Conservation (phyloP, 2,329 filamentous ascomycete species). For the Fusarium domesticum region DNA sequence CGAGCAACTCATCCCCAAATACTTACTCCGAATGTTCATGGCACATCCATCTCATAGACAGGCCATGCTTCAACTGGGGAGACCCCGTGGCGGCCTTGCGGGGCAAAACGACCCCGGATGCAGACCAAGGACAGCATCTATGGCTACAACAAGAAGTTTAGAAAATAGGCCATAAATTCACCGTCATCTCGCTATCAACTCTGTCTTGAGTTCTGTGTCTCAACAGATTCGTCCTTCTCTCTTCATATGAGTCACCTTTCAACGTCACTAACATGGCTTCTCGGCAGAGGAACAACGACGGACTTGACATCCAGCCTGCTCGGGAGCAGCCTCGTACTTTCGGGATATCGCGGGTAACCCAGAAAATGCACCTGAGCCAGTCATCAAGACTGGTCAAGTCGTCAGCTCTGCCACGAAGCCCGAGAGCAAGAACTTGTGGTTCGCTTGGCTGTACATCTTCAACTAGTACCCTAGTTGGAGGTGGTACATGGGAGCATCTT, state of each 20-base stretch:
- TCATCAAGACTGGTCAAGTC: conserved; percentile 21
- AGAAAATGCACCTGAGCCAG: background rate
- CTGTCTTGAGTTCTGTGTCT: too few relatives aligned
- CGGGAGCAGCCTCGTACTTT: background rate
- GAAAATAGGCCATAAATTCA: background rate
- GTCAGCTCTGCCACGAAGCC: conserved; percentile 26
- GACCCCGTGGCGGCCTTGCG: background rate
- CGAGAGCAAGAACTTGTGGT: conserved; percentile 17
- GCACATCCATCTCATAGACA: background rate
- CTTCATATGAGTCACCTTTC: background rate
- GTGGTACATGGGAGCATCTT: too few relatives aligned
- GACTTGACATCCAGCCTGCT: conserved; percentile 3
- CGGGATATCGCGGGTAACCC: background rate
- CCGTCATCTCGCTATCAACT: background rate
- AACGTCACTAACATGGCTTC: background rate
- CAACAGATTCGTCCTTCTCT: too few relatives aligned
- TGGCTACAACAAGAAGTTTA: background rate
- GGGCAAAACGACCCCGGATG: background rate
- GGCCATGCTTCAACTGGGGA: background rate
- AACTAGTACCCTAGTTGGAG: conserved; percentile 36
- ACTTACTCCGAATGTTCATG: background rate
- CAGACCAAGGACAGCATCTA: background rate
- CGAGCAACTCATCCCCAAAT: too few relatives aligned
- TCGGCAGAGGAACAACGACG: conserved; percentile 1
- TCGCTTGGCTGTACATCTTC: conserved; percentile 19